phyloP scores from a whole-genome alignment of 2,329 filamentous ascomycete genomes.

The Beauveria bassiana region DNA sequence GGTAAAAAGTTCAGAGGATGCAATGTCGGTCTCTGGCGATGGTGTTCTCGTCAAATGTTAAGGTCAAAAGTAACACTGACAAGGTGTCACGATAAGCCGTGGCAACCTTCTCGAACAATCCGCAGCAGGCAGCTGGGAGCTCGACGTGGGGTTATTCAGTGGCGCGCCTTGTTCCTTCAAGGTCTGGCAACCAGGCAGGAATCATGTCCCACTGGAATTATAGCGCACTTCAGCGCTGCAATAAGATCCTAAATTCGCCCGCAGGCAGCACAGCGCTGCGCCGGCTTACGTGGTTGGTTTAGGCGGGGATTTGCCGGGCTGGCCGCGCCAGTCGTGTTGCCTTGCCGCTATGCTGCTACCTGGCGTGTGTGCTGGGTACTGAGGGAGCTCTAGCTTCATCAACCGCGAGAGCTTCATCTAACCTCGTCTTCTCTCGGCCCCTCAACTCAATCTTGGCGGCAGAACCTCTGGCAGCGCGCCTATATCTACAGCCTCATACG shows the following conservation, averaged over 20 bases:
- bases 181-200: neutral
- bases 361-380: neutral
- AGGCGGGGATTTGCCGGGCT: constrained; percentile 12
- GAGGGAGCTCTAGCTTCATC: constrained; percentile 10
- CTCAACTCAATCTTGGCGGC: neutral
- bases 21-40: neutral
- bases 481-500: neutral
- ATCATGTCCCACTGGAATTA: neutral
- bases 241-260: neutral
- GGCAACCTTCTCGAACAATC: constrained; percentile 13
- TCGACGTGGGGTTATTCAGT: constrained; percentile 7
- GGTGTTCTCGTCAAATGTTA: neutral
- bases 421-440: neutral
- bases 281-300: constrained; percentile 10
- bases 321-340: constrained; percentile 15
- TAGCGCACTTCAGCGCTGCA: constrained; percentile 1
- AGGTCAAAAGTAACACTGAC: neutral
- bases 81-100: neutral
- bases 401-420: constrained; percentile 8
- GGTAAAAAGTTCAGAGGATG: neutral
- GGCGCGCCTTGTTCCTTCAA: neutral
- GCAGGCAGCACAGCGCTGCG: neutral
- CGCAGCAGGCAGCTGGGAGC: constrained; percentile 9
- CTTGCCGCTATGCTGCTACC: constrained; percentile 10
- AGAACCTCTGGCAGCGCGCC: neutral